Percentiles rank a stretch among this genome's conserved stretches.
phyloP scores from a whole-genome alignment of 202 grass and related monocot species.

The Elaeis oleifera region DNA sequence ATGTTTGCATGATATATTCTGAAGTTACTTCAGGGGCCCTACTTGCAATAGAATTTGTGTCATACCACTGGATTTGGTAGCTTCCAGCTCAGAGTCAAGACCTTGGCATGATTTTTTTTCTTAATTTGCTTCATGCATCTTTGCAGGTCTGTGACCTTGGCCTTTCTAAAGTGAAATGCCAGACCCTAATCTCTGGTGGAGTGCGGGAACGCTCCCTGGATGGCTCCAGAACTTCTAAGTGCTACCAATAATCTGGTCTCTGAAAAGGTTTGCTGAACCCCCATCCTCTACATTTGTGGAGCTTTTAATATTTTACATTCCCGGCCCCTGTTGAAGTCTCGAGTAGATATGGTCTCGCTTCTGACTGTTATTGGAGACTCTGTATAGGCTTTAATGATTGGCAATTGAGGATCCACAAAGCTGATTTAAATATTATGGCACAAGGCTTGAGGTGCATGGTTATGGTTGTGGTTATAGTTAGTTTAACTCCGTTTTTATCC shows the following conservation, averaged over 20 bases:
- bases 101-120: neutral
- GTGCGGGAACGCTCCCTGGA: slow-evolving; percentile 12
- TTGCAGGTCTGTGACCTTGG: slow-evolving; percentile 16
- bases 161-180: slow-evolving; percentile 16
- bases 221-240: slow-evolving; percentile 16
- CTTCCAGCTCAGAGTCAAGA: too few species aligned
- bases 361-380: neutral
- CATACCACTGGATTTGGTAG: too few species aligned
- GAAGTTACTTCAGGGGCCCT: too few species aligned
- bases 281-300: neutral
- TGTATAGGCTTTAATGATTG: neutral
- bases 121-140: neutral
- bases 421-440: too few species aligned
- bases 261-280: slow-evolving; percentile 1
- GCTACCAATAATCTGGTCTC: neutral
- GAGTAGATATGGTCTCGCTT: neutral
- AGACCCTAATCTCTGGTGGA: slow-evolving; percentile 9
- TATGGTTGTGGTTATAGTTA: neutral
- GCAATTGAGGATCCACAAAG: too few species aligned
- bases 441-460: too few species aligned
- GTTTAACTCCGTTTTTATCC: neutral
- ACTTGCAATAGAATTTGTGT: too few species aligned
- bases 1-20: too few species aligned
- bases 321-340: neutral
- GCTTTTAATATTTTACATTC: neutral